Evolutionary conservation across 2,329 filamentous ascomycete species (phyloP).

Genomic region (Dactylella cylindrospora): DNA sequence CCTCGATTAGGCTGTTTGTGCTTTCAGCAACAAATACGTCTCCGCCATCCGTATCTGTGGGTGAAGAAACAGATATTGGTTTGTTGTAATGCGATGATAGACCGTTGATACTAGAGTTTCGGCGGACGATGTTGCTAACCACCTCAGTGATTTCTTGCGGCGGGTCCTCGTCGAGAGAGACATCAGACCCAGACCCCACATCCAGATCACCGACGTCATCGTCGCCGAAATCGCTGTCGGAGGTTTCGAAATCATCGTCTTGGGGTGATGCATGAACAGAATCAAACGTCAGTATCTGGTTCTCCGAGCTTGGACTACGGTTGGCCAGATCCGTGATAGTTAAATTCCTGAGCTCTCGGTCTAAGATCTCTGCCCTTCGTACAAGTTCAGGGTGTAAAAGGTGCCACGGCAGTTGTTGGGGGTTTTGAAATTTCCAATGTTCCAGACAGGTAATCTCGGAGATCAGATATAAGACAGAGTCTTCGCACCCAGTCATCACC

Average conservation of each 20-base stretch:
- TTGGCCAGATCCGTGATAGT: slow-evolving; percentile 23
- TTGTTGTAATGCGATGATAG: neutral
- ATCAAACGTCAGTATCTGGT: slow-evolving; percentile 21
- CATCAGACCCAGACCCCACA: slow-evolving; percentile 19
- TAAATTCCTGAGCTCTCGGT: slow-evolving; percentile 18
- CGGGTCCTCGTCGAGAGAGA: slow-evolving; percentile 31
- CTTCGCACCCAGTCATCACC: slow-evolving; percentile 40
- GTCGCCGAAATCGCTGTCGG: slow-evolving; percentile 26
- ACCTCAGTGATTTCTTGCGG: slow-evolving; percentile 30
- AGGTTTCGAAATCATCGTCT: slow-evolving; percentile 14
- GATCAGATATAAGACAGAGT: slow-evolving; percentile 39
- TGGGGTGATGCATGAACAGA: slow-evolving; percentile 27
- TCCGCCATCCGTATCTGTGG: slow-evolving; percentile 10
- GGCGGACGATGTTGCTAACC: slow-evolving; percentile 26
- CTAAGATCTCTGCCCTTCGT: slow-evolving; percentile 1
- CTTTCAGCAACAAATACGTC: slow-evolving; percentile 30
- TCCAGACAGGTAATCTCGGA: slow-evolving; percentile 42
- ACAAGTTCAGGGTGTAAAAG: slow-evolving; percentile 7
- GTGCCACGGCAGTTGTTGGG: neutral
- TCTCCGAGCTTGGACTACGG: slow-evolving; percentile 13
- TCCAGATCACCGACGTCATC: slow-evolving; percentile 19
- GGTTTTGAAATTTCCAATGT: slow-evolving; percentile 33
- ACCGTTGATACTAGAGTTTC: slow-evolving; percentile 22
- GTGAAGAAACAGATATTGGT: neutral
- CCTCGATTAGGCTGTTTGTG: slow-evolving; percentile 35